Conservation (phyloP, 2,329 filamentous ascomycete genomes). For the Penicillium sclerotiorum region DNA sequence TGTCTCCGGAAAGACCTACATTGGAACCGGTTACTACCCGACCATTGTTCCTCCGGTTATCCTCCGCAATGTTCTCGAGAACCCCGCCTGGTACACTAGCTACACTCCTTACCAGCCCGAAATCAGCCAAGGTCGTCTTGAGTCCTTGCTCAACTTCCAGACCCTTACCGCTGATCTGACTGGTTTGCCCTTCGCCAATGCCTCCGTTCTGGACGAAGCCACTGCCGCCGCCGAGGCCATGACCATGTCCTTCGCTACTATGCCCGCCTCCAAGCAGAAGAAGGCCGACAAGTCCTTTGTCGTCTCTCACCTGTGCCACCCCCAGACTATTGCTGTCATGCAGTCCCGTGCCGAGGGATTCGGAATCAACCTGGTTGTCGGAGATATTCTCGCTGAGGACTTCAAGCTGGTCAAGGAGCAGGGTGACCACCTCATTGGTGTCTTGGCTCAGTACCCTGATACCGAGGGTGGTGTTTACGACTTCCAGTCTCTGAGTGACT, state of each 20-base stretch:
- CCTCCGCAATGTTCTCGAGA: slow-evolving; percentile 88
- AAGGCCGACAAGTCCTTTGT: slow-evolving; percentile 77
- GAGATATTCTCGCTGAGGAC: slow-evolving; percentile 69
- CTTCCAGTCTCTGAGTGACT: slow-evolving; percentile 72
- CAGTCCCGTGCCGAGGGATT: slow-evolving; percentile 88
- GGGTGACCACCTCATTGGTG: slow-evolving; percentile 81
- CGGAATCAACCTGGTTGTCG: slow-evolving; percentile 74
- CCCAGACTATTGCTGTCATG: slow-evolving; percentile 83
- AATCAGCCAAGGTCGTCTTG: slow-evolving; percentile 91
- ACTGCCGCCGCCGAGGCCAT: slow-evolving; percentile 94
- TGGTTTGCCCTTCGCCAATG: slow-evolving; percentile 83
- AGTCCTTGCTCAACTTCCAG: slow-evolving; percentile 94
- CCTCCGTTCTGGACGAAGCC: slow-evolving; percentile 85
- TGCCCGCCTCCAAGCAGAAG: slow-evolving; percentile 72
- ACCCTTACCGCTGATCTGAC: slow-evolving; percentile 89
- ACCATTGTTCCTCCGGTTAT: slow-evolving; percentile 88
- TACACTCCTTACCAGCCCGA: slow-evolving; percentile 97
- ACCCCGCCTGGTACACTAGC: slow-evolving; percentile 95
- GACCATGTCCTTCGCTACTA: slow-evolving; percentile 82
- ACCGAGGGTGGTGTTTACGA: slow-evolving; percentile 79
- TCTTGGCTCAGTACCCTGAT: slow-evolving; percentile 93
- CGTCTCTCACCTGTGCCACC: slow-evolving; percentile 79
- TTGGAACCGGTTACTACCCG: slow-evolving; percentile 85
- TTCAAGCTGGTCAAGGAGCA: slow-evolving; percentile 69
- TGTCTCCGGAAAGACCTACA: slow-evolving; percentile 65